Evolutionary conservation across 2,329 filamentous ascomycete genomes (phyloP), one percentile per base, ranked within the genome.

Genomic region (Paraphaeosphaeria sporulosa): DNA sequence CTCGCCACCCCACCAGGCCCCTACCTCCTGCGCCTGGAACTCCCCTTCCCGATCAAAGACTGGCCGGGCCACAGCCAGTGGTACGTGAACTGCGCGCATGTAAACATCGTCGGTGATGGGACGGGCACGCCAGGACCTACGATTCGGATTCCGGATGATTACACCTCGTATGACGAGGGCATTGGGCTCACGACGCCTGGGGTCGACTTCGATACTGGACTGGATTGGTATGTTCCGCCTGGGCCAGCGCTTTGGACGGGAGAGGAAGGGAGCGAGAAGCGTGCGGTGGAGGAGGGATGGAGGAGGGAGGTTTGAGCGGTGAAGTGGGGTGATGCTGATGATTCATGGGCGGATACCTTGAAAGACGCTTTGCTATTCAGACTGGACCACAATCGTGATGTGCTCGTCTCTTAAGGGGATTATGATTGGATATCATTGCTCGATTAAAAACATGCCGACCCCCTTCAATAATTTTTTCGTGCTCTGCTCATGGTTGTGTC

Each of bases 41-140:
- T 59, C n/a, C 34, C 46, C 4, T 55, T 57, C 52, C 61, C 46
- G 9, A 54, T 53, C 42, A 56, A 43, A 15, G 57, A 48, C 36
- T 59, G 57, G 57, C 57, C 53, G 3, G 58, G 55, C 17, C 44
- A 61, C 30, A 57, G 55, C 36, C 61, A 64, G 51, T 64, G 59
- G 50, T 64, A 64, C 50, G 40, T 57, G 51, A 59, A 58, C 21
- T 64, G 61, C 46, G 61, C 61, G 15, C 61, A 64, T 10, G 54
- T 64, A 25, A 42, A 59, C 9, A 57, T 64, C 30, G 44, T 59
- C 0, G 61, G 61, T 6, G 21, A 25, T 4, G 61, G 61, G 9
- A 59, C 59, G 32, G 61, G 61, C 27, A 60, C 42, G 13, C 55
- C 54, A n/a, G 55, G 54, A 17, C 54, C 54, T 2, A 46, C 56